Evolutionary conservation across 2,329 filamentous ascomycete species (phyloP).

Genomic region (Phoma sp.): DNA sequence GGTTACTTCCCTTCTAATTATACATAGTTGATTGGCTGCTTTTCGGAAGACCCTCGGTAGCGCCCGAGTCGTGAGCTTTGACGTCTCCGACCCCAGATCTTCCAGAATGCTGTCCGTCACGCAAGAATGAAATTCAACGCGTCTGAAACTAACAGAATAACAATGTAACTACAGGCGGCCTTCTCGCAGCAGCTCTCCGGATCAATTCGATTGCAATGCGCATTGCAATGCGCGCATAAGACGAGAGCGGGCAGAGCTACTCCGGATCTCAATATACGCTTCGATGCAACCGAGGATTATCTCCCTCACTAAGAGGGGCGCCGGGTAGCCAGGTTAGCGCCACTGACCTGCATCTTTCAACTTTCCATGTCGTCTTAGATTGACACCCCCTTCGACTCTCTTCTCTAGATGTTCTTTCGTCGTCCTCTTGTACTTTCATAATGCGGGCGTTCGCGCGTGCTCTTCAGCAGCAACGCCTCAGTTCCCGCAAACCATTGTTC

Average conservation of each 20-base stretch:
- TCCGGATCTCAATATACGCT: conserved; percentile 7
- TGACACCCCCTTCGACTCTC: not conserved
- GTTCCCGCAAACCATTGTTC: conserved; percentile 13
- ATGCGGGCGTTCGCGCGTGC: conserved; percentile 39
- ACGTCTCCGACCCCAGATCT: conserved; percentile 3
- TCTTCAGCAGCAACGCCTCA: conserved; percentile 26
- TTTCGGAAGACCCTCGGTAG: conserved; percentile 4
- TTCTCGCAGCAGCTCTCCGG: not conserved
- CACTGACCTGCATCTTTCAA: conserved; percentile 12
- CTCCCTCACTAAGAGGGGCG: conserved; percentile 25
- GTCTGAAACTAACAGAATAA: too few relatives aligned
- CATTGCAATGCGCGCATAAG: not conserved
- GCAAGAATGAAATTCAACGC: not conserved
- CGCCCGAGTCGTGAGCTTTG: conserved; percentile 11
- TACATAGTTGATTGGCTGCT: conserved; percentile 13
- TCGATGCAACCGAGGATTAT: conserved; percentile 33
- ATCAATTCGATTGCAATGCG: too few relatives aligned
- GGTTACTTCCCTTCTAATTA: conserved; percentile 15
- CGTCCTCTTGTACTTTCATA: not conserved
- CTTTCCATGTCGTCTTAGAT: conserved; percentile 13
- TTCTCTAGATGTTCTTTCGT: not conserved
- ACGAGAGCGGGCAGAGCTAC: conserved; percentile 4
- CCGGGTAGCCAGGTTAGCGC: conserved; percentile 28
- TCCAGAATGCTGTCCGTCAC: not conserved
- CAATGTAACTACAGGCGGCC: not conserved